These are phyloP conservation scores for Vicia sativa DNA, from an alignment of 306 rosid species.

Conservation along the genomic window DNA sequence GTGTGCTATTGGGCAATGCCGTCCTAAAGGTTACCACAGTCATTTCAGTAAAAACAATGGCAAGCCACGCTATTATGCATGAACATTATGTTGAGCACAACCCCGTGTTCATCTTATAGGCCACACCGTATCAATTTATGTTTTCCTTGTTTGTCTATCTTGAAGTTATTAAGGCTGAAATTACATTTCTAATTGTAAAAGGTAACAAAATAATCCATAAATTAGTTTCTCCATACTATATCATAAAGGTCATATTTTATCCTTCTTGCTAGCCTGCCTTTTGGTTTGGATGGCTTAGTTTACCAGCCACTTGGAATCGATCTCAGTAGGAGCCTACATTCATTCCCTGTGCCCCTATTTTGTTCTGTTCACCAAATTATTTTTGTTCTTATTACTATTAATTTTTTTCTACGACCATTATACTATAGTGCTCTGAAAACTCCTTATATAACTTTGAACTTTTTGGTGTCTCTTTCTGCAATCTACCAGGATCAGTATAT, in stretches of 20 bases:
- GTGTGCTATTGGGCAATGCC: not conserved
- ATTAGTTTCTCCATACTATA: not conserved
- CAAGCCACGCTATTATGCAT: not conserved
- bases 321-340: conserved; percentile 2
- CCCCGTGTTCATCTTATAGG: not conserved
- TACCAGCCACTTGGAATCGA: not conserved
- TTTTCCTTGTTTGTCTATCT: not conserved
- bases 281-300: conserved; percentile 5
- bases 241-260: not conserved
- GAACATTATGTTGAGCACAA: not conserved
- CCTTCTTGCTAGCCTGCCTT: not conserved
- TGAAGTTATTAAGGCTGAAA: not conserved
- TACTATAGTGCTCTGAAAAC: not conserved
- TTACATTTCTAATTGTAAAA: not conserved
- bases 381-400: not conserved
- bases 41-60: not conserved
- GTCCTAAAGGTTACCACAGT: not conserved
- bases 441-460: conserved; percentile 30
- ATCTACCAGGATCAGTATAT: conserved; percentile 60
- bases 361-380: not conserved
- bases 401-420: not conserved
- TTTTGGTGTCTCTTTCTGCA: conserved; percentile 29
- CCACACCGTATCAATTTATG: not conserved
- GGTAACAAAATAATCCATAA: not conserved
- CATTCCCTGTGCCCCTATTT: not conserved